phyloP scores from a whole-genome alignment of 1,284 basidiomycete genomes.

The Thecaphora thlaspeos region DNA sequence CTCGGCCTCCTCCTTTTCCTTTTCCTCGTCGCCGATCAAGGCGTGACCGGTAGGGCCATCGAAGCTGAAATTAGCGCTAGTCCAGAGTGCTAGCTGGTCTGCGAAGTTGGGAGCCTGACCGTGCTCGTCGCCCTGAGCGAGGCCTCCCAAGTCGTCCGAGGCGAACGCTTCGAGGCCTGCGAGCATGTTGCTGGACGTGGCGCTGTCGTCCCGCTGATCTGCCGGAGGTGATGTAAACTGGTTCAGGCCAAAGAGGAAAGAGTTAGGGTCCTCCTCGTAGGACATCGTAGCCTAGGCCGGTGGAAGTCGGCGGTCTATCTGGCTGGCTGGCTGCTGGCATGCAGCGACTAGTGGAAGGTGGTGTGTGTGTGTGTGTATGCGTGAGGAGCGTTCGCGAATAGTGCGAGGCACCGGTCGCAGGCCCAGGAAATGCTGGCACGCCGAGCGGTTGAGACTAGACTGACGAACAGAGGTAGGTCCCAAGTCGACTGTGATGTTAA shows the following conservation, averaged over 20 bases:
- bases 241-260: conserved; percentile 51
- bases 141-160: conserved; percentile 21
- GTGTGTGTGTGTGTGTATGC: too few species aligned
- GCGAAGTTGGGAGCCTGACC: conserved; percentile 44
- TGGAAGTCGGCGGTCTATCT: too few species aligned
- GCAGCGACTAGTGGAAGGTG: too few species aligned
- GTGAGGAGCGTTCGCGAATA: too few species aligned
- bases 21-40: conserved; percentile 54
- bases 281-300: too few species aligned
- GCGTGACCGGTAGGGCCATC: conserved; percentile 57
- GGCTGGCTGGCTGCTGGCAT: too few species aligned
- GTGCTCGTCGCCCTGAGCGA: conserved; percentile 18
- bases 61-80: conserved; percentile 56
- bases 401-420: too few species aligned
- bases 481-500: too few species aligned
- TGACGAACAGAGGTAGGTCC: too few species aligned
- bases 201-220: conserved; percentile 17
- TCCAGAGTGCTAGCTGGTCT: conserved; percentile 57
- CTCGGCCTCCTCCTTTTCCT: conserved; percentile 50
- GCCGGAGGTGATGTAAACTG: conserved; percentile 40
- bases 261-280: conserved; percentile 45
- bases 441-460: too few species aligned
- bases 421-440: too few species aligned
- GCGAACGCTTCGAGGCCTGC: conserved; percentile 38
- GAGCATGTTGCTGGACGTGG: conserved; percentile 23